Conservation (phyloP, 1,139 yeast genomes). For the Ogataea hybrid region DNA sequence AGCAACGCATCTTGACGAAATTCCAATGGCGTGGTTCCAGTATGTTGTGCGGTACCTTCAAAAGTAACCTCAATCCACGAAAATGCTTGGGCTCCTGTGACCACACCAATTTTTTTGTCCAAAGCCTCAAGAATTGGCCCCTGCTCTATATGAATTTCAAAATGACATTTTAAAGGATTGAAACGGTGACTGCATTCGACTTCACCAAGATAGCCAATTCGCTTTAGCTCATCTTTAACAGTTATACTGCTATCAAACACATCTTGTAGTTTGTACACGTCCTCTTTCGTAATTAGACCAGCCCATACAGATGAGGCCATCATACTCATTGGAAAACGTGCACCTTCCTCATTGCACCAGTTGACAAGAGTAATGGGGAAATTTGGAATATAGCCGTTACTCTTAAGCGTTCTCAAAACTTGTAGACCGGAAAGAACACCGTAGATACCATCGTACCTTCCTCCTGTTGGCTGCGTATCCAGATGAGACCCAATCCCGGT, state of each 20-base stretch:
- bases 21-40: conserved; percentile 73
- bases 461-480: conserved; percentile 81
- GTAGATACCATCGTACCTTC: conserved; percentile 68
- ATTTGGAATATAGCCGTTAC: conserved; percentile 53
- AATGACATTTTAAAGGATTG: conserved; percentile 65
- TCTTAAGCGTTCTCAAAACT: conserved; percentile 61
- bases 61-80: conserved; percentile 57
- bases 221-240: conserved; percentile 51
- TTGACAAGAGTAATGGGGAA: conserved; percentile 63
- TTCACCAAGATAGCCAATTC: conserved; percentile 63
- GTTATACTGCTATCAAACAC: conserved; percentile 51
- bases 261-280: conserved; percentile 49
- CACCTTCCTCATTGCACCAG: conserved; percentile 83
- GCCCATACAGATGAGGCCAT: conserved; percentile 72
- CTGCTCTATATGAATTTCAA: conserved; percentile 75
- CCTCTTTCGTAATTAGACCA: conserved; percentile 44
- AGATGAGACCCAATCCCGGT: conserved; percentile 73
- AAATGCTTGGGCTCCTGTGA: conserved; percentile 66
- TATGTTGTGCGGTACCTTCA: conserved; percentile 63
- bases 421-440: conserved; percentile 71
- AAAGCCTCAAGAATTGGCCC: conserved; percentile 66
- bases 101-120: conserved; percentile 58
- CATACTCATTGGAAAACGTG: conserved; percentile 65
- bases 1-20: conserved; percentile 62
- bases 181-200: conserved; percentile 44